These are phyloP conservation scores for Filobasidium uniguttulatum DNA, from an alignment of 1,284 basidiomycete genomes.

Conservation along the genomic window DNA sequence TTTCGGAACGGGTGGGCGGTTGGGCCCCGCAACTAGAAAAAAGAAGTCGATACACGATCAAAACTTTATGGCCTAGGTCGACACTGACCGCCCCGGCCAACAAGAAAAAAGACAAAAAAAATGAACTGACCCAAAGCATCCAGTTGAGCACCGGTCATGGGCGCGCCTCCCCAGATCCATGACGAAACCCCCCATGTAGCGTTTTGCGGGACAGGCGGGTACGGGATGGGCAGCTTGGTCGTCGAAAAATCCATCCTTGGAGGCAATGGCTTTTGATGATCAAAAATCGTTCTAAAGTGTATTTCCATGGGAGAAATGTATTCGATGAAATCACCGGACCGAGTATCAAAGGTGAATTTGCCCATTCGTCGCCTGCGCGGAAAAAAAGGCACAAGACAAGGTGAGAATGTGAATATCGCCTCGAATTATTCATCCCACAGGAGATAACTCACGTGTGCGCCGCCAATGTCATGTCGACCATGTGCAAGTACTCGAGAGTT, in stretches of 20 bases:
- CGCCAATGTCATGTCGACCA: constrained; percentile 28
- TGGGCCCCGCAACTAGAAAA: constrained; percentile 30
- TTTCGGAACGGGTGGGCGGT: constrained; percentile 20
- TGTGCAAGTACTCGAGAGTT: constrained; percentile 34
- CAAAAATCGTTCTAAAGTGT: constrained; percentile 36
- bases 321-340: constrained; percentile 37
- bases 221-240: constrained; percentile 22
- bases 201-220: constrained; percentile 29
- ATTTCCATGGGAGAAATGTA: constrained; percentile 31
- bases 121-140: constrained; percentile 27
- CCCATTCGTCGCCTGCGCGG: constrained; percentile 23
- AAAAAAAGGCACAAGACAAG: background rate
- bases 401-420: background rate
- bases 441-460: constrained; percentile 19
- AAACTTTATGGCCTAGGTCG: too few relatives aligned
- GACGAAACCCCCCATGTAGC: constrained; percentile 23
- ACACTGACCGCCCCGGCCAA: background rate
- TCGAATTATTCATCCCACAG: too few relatives aligned
- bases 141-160: constrained; percentile 32
- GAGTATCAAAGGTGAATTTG: constrained; percentile 30
- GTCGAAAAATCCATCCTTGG: constrained; percentile 30
- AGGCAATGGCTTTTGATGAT: constrained; percentile 35
- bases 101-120: background rate
- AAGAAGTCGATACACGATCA: too few relatives aligned
- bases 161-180: constrained; percentile 37